Evolutionary conservation across 2,329 filamentous ascomycete species (phyloP).

Genomic region (Sporothrix curviconia): DNA sequence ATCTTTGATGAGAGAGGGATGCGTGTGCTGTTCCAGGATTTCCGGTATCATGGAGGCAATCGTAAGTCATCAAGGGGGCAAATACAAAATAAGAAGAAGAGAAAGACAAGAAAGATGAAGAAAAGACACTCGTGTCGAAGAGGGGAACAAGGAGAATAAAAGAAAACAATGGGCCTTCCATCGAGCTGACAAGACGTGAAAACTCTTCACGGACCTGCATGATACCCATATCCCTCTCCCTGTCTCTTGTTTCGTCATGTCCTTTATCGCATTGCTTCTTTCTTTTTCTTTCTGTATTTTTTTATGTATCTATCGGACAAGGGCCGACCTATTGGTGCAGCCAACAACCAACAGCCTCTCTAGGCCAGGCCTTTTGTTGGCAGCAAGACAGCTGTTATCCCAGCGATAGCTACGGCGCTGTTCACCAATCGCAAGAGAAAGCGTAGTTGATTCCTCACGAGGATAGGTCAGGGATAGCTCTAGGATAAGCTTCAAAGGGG

Average conservation of each 20-base stretch:
- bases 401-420: not conserved
- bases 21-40: not conserved
- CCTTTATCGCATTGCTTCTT: not conserved
- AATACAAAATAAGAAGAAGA: not conserved
- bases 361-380: not conserved
- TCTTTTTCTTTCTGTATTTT: not conserved
- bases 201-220: conserved; percentile 7
- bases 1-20: not conserved
- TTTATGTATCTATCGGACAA: not conserved
- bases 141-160: not conserved
- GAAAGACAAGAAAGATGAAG: not conserved
- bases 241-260: not conserved
- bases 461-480: not conserved
- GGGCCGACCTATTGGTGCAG: not conserved
- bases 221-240: not conserved
- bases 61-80: not conserved
- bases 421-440: not conserved
- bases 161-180: not conserved
- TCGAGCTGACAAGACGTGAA: not conserved
- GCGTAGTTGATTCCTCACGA: not conserved
- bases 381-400: not conserved
- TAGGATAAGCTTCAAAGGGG: too few relatives aligned
- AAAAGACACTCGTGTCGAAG: not conserved
- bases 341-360: too few relatives aligned
- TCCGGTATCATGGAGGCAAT: not conserved